Base-by-base conservation (phyloP, 306 rosid genomes). In the Quercus rubra region DNA sequence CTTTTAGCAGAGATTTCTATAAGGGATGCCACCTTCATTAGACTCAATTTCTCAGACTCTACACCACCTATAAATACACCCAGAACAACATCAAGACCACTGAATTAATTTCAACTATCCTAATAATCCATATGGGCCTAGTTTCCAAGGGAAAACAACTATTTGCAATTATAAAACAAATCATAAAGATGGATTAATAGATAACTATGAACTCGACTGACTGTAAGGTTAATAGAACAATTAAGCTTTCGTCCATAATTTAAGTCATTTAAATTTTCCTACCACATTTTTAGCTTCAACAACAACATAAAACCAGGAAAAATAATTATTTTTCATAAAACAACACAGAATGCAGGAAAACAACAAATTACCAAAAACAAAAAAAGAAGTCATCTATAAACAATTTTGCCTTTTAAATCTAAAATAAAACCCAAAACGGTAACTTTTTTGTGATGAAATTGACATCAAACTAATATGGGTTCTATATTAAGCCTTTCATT, bases 11-110 rank as follows among this genome's bases (percentile, higher is more conserved):
- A 86, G 80, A 52, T 86, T 82, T 92, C 99, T 80, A 95, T 90
- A 12, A 95, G 74, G 77, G 96, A 88, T 21, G 99, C 98, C 78
- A 89, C 93, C 87, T 91, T 91, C 96, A 95, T 86, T 12, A 91
- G 84, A 79, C 96, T 95, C 78, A 92, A 59, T 74, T 92, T 95
- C 73, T 83, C 92, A 51, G 76, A 62, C 78, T 82, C 88, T 82
- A 79, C 95, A 85, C 55, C 82, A 28, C 74, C 91, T 87, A 82
- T 79, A 59, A 80, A 87, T 62, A 41, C 25, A 31, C 72, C 27
- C 49, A 62, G 70, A 64, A 61, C 71, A n/a, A 72, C 20, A 54
- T 59, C 54, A 77, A 74, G 74, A 61, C 57, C 57, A 77, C 18
- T 23, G 59, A 28, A 54, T 23, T 56, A 75, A 51, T 8, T 23